A percentile compares a stretch with the other conserved stretches of the same genome.
phyloP scores from a whole-genome alignment of 1,139 yeast species.

The Magnusiomyces suaveolens region DNA sequence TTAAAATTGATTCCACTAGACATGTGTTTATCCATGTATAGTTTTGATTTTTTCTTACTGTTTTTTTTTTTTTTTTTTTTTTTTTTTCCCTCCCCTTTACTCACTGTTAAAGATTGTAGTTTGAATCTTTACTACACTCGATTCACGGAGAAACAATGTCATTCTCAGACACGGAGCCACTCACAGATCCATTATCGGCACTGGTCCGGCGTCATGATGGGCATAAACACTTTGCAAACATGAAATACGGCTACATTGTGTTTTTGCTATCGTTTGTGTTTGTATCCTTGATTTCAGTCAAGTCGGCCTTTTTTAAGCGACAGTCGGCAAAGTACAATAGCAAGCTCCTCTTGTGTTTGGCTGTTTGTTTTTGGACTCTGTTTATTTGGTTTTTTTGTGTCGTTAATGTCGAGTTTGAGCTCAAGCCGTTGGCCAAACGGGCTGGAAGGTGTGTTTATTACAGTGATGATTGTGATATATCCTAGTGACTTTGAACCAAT shows the following conservation, averaged over 20 bases:
- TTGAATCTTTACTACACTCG: too few relatives aligned
- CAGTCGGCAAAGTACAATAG: background rate
- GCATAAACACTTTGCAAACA: slow-evolving; percentile 32
- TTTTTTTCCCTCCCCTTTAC: too few relatives aligned
- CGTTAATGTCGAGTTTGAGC: slow-evolving; percentile 25
- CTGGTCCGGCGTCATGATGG: slow-evolving; percentile 24
- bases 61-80: too few relatives aligned
- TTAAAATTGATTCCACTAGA: too few relatives aligned
- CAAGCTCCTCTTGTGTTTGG: slow-evolving; percentile 26
- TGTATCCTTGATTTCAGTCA: background rate
- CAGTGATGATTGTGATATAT: background rate
- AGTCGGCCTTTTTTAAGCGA: background rate
- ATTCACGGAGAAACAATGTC: too few relatives aligned
- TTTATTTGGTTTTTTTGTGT: slow-evolving; percentile 24
- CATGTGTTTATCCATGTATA: too few relatives aligned
- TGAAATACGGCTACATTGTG: slow-evolving; percentile 43
- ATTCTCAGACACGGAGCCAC: too few relatives aligned
- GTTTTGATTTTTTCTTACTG: too few relatives aligned
- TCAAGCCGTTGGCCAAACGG: slow-evolving; percentile 25
- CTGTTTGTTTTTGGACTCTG: slow-evolving; percentile 33
- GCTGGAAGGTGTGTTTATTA: slow-evolving; percentile 24
- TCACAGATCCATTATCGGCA: background rate
- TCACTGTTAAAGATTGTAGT: too few relatives aligned
- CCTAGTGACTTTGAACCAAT: too few relatives aligned
- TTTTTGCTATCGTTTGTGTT: slow-evolving; percentile 31